phyloP scores from a whole-genome alignment of 2,329 filamentous ascomycete species.

The Colletotrichum sp. region DNA sequence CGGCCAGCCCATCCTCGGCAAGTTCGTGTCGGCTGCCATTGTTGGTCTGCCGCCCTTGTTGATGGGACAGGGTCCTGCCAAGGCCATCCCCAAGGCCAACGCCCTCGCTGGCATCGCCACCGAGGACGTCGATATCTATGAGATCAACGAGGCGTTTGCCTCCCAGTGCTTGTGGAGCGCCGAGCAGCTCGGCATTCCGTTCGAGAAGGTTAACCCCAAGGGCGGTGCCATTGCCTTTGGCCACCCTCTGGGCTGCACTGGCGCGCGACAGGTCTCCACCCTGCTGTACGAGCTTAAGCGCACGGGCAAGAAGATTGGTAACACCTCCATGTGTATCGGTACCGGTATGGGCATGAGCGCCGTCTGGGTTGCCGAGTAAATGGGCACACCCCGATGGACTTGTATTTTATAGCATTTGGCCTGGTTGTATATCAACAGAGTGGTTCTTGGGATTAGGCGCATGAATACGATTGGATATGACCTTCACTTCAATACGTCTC shows the following conservation, averaged over 20 bases:
- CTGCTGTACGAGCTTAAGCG: conserved; percentile 88
- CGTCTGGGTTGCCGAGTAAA: conserved; percentile 91
- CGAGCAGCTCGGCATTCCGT: conserved; percentile 82
- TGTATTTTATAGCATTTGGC: conserved; percentile 17
- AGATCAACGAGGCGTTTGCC: conserved; percentile 99
- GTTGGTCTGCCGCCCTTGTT: conserved; percentile 91
- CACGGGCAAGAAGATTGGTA: conserved; percentile 82
- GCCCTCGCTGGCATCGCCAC: conserved; percentile 84
- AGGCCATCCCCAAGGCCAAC: conserved; percentile 91
- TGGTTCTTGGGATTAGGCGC: conserved; percentile 8
- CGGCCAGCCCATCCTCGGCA: conserved; percentile 88
- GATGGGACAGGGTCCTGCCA: conserved; percentile 96
- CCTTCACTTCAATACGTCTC: background rate
- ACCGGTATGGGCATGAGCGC: conserved; percentile 99
- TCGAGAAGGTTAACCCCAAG: conserved; percentile 95
- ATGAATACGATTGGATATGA: conserved; percentile 2
- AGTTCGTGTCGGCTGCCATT: conserved; percentile 84
- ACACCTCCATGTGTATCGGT: conserved; percentile 95
- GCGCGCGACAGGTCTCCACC: conserved; percentile 91
- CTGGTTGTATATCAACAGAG: conserved; percentile 11
- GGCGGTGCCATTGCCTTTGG: conserved; percentile 96
- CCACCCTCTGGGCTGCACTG: conserved; percentile 93
- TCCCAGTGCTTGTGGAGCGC: conserved; percentile 94
- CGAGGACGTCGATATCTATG: conserved; percentile 94
- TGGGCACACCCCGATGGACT: background rate